phyloP scores from a whole-genome alignment of 352 stramenopile genomes.

The Phytophthora pseudosyringae region DNA sequence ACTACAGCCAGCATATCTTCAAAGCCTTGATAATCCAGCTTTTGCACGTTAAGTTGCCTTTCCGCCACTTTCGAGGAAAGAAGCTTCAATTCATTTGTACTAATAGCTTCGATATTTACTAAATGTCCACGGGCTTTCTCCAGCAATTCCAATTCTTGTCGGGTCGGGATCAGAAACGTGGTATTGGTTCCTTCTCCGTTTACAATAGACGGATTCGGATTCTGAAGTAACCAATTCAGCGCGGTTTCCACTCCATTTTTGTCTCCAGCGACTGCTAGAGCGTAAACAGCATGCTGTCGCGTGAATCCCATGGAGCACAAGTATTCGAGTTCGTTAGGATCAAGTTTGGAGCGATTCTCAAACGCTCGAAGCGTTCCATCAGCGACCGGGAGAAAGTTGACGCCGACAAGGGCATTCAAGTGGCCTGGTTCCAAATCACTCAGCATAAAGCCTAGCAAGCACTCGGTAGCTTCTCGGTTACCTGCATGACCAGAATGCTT shows the following conservation, averaged over 20 bases:
- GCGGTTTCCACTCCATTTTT: constrained; percentile 57
- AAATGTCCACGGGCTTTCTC: constrained; percentile 41
- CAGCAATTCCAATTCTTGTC: constrained; percentile 54
- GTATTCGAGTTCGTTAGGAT: constrained; percentile 47
- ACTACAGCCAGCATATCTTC: constrained; percentile 58
- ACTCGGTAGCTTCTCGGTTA: constrained; percentile 42
- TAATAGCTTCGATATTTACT: constrained; percentile 51
- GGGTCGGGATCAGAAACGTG: constrained; percentile 54
- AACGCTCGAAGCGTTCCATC: constrained; percentile 57
- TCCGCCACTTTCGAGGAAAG: constrained; percentile 41
- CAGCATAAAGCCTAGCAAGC: constrained; percentile 60
- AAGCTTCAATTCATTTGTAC: constrained; percentile 31
- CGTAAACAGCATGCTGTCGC: constrained; percentile 47
- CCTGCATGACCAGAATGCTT: constrained; percentile 49
- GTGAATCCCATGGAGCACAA: constrained; percentile 76
- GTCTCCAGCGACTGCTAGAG: constrained; percentile 42
- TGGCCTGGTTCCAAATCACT: constrained; percentile 39
- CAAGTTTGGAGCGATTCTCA: constrained; percentile 26
- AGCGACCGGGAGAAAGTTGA: constrained; percentile 66
- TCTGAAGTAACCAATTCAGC: constrained; percentile 72
- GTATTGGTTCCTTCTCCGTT: constrained; percentile 20
- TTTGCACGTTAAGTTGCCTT: constrained; percentile 54
- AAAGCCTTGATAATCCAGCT: constrained; percentile 58
- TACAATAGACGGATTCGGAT: constrained; percentile 48
- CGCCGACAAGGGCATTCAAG: constrained; percentile 45